Conservation (phyloP, 257 asterid genomes). For the Scutellaria barbata region DNA sequence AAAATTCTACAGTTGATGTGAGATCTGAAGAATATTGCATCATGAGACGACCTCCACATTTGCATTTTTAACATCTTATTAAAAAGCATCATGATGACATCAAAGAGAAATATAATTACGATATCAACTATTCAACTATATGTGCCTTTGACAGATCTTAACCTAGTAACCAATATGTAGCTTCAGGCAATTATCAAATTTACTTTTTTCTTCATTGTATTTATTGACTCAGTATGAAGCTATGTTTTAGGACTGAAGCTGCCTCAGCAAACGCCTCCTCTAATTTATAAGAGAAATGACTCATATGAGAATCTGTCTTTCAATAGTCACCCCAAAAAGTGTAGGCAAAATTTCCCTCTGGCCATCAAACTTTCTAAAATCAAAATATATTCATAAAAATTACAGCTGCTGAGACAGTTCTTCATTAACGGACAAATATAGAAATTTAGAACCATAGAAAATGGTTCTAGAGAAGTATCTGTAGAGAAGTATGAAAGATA, state of each 20-base stretch:
- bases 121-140: constrained; percentile 6
- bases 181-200: constrained; percentile 8
- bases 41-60: constrained; percentile 12
- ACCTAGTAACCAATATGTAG: not conserved
- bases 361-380: not conserved
- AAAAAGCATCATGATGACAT: constrained; percentile 11
- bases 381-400: constrained; percentile 13
- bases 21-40: not conserved
- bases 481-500: constrained; percentile 13
- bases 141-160: not conserved
- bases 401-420: constrained; percentile 23
- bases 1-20: not conserved
- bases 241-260: constrained; percentile 9
- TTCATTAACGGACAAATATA: constrained; percentile 1
- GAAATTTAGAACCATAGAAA: not conserved
- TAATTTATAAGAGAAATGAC: not conserved
- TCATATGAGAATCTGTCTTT: not conserved
- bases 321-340: constrained; percentile 6
- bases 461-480: not conserved
- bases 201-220: not conserved
- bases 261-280: constrained; percentile 16
- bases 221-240: constrained; percentile 5
- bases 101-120: not conserved
- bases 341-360: not conserved
- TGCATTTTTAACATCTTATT: not conserved